These are phyloP conservation scores for Reutealis trisperma DNA, from an alignment of 345 rosid genomes.

Conservation along the genomic window DNA sequence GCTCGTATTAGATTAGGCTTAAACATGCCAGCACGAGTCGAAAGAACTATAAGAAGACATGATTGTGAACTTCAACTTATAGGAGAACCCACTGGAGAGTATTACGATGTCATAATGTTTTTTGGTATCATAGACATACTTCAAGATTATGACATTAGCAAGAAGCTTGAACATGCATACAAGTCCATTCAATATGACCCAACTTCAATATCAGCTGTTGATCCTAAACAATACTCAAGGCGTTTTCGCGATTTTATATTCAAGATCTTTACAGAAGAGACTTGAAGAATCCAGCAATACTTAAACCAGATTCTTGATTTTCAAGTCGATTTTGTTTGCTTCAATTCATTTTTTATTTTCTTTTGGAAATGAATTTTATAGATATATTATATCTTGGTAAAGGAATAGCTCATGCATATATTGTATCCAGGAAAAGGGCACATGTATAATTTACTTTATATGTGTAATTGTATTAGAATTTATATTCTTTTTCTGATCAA, in stretches of 20 bases:
- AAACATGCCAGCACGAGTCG: slow-evolving; percentile 79
- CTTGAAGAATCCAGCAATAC: slow-evolving; percentile 12
- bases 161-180: slow-evolving; percentile 87
- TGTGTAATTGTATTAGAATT: neutral
- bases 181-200: slow-evolving; percentile 88
- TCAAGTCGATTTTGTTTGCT: neutral
- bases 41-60: slow-evolving; percentile 62
- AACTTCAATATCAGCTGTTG: slow-evolving; percentile 78
- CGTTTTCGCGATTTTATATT: slow-evolving; percentile 81
- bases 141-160: slow-evolving; percentile 91
- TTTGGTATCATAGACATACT: slow-evolving; percentile 90
- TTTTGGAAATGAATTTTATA: neutral
- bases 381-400: neutral
- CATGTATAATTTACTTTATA: neutral
- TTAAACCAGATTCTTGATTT: neutral
- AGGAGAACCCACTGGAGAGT: slow-evolving; percentile 79
- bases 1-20: slow-evolving; percentile 65
- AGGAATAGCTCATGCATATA: neutral
- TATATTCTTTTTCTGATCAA: slow-evolving; percentile 1
- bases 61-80: slow-evolving; percentile 61
- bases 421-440: neutral
- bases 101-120: slow-evolving; percentile 73
- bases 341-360: neutral
- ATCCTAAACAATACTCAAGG: slow-evolving; percentile 79
- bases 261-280: slow-evolving; percentile 67